Conservation (phyloP, 2,329 filamentous ascomycete species). For the Eutypa lata region DNA sequence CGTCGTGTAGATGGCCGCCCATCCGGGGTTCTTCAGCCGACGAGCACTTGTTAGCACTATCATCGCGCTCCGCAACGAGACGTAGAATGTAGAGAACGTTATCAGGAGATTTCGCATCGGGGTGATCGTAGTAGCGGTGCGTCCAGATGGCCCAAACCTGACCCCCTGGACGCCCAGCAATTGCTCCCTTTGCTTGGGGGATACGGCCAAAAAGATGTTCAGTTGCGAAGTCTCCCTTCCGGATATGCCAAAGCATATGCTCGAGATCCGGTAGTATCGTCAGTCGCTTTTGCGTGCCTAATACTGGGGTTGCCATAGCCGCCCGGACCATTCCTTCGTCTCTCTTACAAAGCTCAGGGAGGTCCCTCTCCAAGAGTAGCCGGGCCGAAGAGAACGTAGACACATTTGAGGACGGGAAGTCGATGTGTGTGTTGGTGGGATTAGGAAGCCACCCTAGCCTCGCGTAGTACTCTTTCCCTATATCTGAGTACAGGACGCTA, state of each 20-base stretch:
- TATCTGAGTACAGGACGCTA: slow-evolving; percentile 15
- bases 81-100: slow-evolving; percentile 8
- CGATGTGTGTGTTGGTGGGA: slow-evolving; percentile 9
- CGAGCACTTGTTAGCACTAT: slow-evolving; percentile 8
- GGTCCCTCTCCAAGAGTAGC: background rate
- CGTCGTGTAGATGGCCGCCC: background rate
- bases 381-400: background rate
- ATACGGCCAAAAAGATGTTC: slow-evolving; percentile 8
- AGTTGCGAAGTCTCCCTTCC: slow-evolving; percentile 15
- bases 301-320: slow-evolving; percentile 5
- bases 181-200: slow-evolving; percentile 8
- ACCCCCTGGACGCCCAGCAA: slow-evolving; percentile 6
- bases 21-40: background rate
- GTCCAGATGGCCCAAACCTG: slow-evolving; percentile 13
- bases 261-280: slow-evolving; percentile 11
- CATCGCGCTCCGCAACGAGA: slow-evolving; percentile 13
- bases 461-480: slow-evolving; percentile 12
- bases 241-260: slow-evolving; percentile 18
- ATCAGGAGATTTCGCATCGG: background rate
- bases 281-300: slow-evolving; percentile 2
- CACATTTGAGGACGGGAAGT: slow-evolving; percentile 1
- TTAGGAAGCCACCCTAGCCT: slow-evolving; percentile 12
- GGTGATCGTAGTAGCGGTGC: slow-evolving; percentile 11
- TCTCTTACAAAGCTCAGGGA: slow-evolving; percentile 3
- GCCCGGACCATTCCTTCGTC: slow-evolving; percentile 7